Evolutionary conservation across 1,284 basidiomycete species (phyloP), one percentile per base, ranked within the genome.

Genomic region (Ceraceosorus guamensis): DNA sequence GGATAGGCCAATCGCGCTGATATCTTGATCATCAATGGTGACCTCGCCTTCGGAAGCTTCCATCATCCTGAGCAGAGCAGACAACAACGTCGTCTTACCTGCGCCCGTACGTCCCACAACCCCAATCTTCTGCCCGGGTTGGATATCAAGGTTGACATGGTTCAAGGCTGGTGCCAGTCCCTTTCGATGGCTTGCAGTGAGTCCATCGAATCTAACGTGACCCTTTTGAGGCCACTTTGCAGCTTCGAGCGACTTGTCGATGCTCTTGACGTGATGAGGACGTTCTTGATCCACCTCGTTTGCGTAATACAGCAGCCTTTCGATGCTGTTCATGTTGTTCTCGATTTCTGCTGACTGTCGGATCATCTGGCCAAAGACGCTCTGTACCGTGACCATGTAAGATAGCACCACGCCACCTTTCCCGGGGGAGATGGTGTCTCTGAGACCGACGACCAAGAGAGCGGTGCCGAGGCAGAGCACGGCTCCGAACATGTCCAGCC

Each of bases 401-500:
- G 85, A 86, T 46, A 90, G 73, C 7, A 87, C 84, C 13, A 89
- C 78, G 57, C 86, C 87, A 41, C 86, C 89, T 67, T 89, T 84
- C 3, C 87, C 81, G 0, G 91, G 86, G 0, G 86, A 87, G 48
- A 91, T 85, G 30, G 78, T 81, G 77, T 85, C 85, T 52, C 86
- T 81, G 31, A 84, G 84, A 37, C 82, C 85, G 24, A 91, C 84
- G 16, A 88, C 82, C 54, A 93, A 81, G 62, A 93, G 81, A 3
- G 88, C 83, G 46, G 92, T 88, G 16, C 63, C 54, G 48, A 64
- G 39, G 61, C 83, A 80, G 41, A 96, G 78, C 13, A 87, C 58
- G 2, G 83, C 82, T 39, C 91, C 90, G 46, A 93, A 81, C 62
- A 87, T 84, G 76, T 93, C 91, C 43, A 95, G 81, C 24, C 91